Conservation (phyloP, 768 basidiomycete species). For the Pleurotus giganteus region DNA sequence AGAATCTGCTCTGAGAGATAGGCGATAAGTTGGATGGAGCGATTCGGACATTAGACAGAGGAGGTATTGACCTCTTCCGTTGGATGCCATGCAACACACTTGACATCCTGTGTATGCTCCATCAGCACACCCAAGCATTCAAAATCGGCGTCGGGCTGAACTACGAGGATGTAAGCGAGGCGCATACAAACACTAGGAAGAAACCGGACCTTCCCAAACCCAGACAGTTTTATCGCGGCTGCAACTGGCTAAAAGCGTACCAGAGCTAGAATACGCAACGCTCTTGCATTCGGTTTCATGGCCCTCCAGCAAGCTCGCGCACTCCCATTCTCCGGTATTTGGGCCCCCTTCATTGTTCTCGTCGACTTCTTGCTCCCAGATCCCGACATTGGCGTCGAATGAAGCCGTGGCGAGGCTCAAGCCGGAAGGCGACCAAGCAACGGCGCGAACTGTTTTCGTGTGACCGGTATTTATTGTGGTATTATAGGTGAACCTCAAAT, state of each 20-base stretch:
- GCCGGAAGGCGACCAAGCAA: constrained; percentile 91
- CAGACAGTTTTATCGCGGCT: constrained; percentile 97
- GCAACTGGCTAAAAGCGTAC: constrained; percentile 86
- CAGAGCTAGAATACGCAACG: constrained; percentile 78
- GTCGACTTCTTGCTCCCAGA: constrained; percentile 76
- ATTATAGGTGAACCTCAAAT: constrained; percentile 46
- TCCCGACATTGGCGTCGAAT: constrained; percentile 88
- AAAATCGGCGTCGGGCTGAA: constrained; percentile 88
- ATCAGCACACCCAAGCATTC: constrained; percentile 94
- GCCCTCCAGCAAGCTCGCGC: constrained; percentile 82
- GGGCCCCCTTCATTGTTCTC: constrained; percentile 29
- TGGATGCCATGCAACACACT: constrained; percentile 94
- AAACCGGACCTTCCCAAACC: constrained; percentile 89
- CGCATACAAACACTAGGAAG: not conserved
- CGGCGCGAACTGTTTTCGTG: constrained; percentile 77
- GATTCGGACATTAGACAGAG: constrained; percentile 3
- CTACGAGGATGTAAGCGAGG: constrained; percentile 35
- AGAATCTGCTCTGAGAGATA: constrained; percentile 62
- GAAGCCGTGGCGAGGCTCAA: constrained; percentile 85
- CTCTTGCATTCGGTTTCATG: constrained; percentile 98
- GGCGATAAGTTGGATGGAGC: constrained; percentile 13
- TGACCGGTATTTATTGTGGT: constrained; percentile 82
- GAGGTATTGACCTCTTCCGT: constrained; percentile 72
- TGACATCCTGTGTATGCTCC: constrained; percentile 97
- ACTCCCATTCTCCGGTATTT: constrained; percentile 75